Percentiles rank a stretch among this genome's conserved stretches.
phyloP scores from a whole-genome alignment of 2,329 filamentous ascomycete genomes.

The Penicillium olsonii region DNA sequence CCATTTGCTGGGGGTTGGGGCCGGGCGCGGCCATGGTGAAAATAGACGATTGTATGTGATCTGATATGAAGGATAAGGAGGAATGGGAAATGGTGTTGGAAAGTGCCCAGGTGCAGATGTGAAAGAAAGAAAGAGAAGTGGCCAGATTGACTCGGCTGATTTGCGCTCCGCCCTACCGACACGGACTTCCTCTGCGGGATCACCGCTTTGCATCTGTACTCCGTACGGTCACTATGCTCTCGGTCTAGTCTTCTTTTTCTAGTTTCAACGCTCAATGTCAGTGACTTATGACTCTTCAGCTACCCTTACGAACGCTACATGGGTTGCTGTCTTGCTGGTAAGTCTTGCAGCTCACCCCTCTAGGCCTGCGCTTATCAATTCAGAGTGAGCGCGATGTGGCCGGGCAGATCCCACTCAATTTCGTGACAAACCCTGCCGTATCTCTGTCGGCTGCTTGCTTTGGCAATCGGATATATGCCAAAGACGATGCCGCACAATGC shows the following conservation, averaged over 20 bases:
- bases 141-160: conserved; percentile 34
- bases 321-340: conserved; percentile 43
- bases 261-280: conserved; percentile 38
- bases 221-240: conserved; percentile 5
- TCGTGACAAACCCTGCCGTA: conserved; percentile 58
- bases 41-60: conserved; percentile 2
- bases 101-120: conserved; percentile 6
- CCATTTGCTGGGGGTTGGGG: conserved; percentile 82
- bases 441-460: conserved; percentile 63
- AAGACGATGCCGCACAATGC: conserved; percentile 54
- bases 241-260: background rate
- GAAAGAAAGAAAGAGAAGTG: conserved; percentile 23
- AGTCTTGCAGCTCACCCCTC: conserved; percentile 13
- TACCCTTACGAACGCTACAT: conserved; percentile 39
- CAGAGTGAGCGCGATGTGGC: conserved; percentile 65
- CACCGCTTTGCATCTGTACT: background rate
- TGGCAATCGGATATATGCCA: conserved; percentile 54
- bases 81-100: background rate
- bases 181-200: background rate
- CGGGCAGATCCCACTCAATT: conserved; percentile 63
- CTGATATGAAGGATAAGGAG: background rate
- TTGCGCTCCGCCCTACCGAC: conserved; percentile 19
- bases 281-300: conserved; percentile 43
- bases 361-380: conserved; percentile 12
- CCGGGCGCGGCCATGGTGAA: conserved; percentile 40